Percentiles rank a stretch among this genome's conserved stretches.
phyloP scores from a whole-genome alignment of 2,329 filamentous ascomycete species.

The Penicillium sp. region DNA sequence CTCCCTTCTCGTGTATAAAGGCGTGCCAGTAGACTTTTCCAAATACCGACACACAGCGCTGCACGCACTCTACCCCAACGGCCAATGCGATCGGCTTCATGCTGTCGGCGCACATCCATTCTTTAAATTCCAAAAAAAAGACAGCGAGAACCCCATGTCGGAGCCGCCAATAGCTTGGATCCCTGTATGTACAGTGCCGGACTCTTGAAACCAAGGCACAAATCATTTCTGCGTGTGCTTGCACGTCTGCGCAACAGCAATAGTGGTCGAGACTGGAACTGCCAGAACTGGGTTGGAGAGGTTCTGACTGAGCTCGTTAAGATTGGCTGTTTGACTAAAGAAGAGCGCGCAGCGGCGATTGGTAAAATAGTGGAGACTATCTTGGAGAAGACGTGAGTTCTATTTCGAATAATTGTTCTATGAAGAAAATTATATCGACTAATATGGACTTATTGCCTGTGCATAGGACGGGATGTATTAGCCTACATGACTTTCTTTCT shows the following conservation, averaged over 20 bases:
- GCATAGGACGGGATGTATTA: background rate
- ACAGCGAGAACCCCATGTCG: conserved; percentile 10
- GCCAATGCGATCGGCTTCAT: conserved; percentile 22
- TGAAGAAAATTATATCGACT: background rate
- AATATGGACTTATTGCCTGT: background rate
- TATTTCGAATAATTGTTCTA: background rate
- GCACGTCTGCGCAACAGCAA: conserved; percentile 25
- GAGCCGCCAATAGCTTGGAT: conserved; percentile 15
- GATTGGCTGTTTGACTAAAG: conserved; percentile 18
- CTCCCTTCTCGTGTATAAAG: conserved; percentile 27
- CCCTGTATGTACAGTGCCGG: conserved; percentile 15
- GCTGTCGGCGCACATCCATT: conserved; percentile 27
- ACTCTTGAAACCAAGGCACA: conserved; percentile 9
- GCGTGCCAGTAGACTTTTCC: conserved; percentile 29
- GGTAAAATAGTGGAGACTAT: conserved; percentile 28
- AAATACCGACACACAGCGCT: conserved; percentile 33
- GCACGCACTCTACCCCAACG: conserved; percentile 20
- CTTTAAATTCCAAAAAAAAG: conserved; percentile 21
- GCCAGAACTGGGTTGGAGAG: conserved; percentile 34
- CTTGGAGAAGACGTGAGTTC: conserved; percentile 20
- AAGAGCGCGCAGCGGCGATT: conserved; percentile 21
- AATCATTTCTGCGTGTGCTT: conserved; percentile 19
- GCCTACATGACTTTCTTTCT: background rate
- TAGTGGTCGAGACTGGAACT: conserved; percentile 30
- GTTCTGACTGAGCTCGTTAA: conserved; percentile 25